A percentile compares a stretch with the other conserved stretches of the same genome.
These are phyloP conservation scores for Mucor saturninus DNA, from an alignment of 371 early-diverging fungal species.

Conservation along the genomic window DNA sequence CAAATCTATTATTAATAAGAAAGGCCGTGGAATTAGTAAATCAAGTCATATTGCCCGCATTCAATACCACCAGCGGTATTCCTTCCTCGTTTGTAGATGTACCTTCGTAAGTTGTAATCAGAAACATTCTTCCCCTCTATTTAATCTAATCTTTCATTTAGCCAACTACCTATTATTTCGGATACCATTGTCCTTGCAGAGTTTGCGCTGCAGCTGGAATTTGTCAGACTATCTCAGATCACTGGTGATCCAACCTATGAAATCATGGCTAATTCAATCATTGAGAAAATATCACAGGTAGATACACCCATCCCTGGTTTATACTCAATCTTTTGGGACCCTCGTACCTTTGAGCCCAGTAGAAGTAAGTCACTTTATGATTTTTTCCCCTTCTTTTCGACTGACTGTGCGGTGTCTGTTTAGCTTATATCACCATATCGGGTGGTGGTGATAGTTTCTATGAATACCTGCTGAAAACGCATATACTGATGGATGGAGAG, in stretches of 20 bases:
- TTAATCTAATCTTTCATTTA: background rate
- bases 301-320: conserved; percentile 68
- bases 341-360: conserved; percentile 38
- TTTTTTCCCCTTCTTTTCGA: background rate
- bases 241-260: conserved; percentile 74
- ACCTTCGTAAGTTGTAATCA: conserved; percentile 22
- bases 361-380: conserved; percentile 28
- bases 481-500: conserved; percentile 59
- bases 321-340: conserved; percentile 65
- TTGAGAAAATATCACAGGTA: conserved; percentile 56
- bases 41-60: conserved; percentile 45
- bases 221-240: conserved; percentile 78
- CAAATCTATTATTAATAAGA: conserved; percentile 61
- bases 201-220: conserved; percentile 87
- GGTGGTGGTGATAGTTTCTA: conserved; percentile 90
- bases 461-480: conserved; percentile 78
- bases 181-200: conserved; percentile 75
- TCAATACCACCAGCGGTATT: conserved; percentile 68
- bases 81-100: conserved; percentile 78
- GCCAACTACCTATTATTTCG: conserved; percentile 22
- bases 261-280: conserved; percentile 65
- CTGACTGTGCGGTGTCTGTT: background rate
- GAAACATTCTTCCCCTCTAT: background rate
- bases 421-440: conserved; percentile 53
- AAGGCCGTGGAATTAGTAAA: conserved; percentile 37